phyloP scores from a whole-genome alignment of 2,329 filamentous ascomycete species.

The Cladophialophora exuberans region DNA sequence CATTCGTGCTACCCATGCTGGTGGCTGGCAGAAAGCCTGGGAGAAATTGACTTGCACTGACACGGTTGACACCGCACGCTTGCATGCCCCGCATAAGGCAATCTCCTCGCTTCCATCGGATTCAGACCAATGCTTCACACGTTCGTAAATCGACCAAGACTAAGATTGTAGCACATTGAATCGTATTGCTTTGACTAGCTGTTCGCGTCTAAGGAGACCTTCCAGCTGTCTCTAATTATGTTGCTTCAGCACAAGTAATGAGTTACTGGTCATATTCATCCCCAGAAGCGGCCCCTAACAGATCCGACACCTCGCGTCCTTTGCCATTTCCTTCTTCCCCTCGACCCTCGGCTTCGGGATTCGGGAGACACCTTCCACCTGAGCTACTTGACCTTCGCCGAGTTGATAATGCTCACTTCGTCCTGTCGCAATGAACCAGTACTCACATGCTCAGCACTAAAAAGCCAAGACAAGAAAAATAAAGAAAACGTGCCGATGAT shows the following conservation, averaged over 20 bases:
- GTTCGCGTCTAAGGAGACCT: conserved; percentile 16
- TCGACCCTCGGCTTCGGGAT: conserved; percentile 5
- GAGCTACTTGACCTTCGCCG: conserved; percentile 2
- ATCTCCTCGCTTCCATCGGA: too few relatives aligned
- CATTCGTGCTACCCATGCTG: too few relatives aligned
- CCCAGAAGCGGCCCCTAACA: conserved; percentile 35
- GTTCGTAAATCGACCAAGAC: not conserved
- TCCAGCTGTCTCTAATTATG: conserved; percentile 25
- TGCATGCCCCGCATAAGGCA: too few relatives aligned
- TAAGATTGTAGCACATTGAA: conserved; percentile 32
- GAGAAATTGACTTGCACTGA: too few relatives aligned
- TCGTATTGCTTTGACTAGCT: conserved; percentile 27
- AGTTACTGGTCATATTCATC: conserved; percentile 30
- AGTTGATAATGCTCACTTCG: conserved; percentile 4
- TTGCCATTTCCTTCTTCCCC: not conserved
- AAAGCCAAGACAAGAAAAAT: conserved; percentile 27
- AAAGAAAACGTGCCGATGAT: conserved; percentile 31
- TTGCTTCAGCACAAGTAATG: conserved; percentile 24
- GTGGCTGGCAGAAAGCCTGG: too few relatives aligned
- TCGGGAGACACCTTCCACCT: conserved; percentile 9
- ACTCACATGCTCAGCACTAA: conserved; percentile 20
- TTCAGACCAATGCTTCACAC: too few relatives aligned
- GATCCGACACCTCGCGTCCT: conserved; percentile 29
- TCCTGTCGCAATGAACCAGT: conserved; percentile 22
- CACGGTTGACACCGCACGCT: too few relatives aligned